Percentiles rank a stretch among this genome's conserved stretches.
phyloP scores from a whole-genome alignment of 257 asterid species.

The Leonotis leonurus region DNA sequence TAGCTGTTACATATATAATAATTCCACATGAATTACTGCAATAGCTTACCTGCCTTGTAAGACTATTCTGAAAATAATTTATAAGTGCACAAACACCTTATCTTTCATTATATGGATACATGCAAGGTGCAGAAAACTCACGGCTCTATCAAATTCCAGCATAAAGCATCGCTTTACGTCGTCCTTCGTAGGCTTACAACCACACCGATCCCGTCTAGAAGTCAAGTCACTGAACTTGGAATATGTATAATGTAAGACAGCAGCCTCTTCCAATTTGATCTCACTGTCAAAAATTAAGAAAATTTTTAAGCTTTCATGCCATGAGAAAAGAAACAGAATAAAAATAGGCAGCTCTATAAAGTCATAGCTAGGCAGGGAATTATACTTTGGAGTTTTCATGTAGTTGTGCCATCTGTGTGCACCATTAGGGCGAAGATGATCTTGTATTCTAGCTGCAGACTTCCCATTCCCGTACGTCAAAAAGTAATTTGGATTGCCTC shows the following conservation, averaged over 20 bases:
- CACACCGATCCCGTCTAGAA: constrained; percentile 76
- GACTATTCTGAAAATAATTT: neutral
- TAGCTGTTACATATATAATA: neutral
- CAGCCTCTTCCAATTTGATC: constrained; percentile 66
- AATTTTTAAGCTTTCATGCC: constrained; percentile 7
- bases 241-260: constrained; percentile 74
- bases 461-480: constrained; percentile 81
- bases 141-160: constrained; percentile 75
- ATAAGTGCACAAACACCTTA: neutral
- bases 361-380: constrained; percentile 1
- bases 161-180: constrained; percentile 71
- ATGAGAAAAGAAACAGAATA: neutral
- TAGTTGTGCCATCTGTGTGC: constrained; percentile 85
- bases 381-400: constrained; percentile 67
- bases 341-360: constrained; percentile 11
- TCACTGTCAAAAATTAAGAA: constrained; percentile 43
- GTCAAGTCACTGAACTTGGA: constrained; percentile 75
- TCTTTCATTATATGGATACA: neutral
- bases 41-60: too few relatives aligned
- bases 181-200: constrained; percentile 79
- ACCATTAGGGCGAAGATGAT: constrained; percentile 82
- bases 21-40: neutral
- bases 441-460: constrained; percentile 69
- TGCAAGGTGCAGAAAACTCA: constrained; percentile 29
- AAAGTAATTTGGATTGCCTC: constrained; percentile 67